Evolutionary conservation across 2,329 filamentous ascomycete species (phyloP).

Genomic region (Dothideomycetes sp.): DNA sequence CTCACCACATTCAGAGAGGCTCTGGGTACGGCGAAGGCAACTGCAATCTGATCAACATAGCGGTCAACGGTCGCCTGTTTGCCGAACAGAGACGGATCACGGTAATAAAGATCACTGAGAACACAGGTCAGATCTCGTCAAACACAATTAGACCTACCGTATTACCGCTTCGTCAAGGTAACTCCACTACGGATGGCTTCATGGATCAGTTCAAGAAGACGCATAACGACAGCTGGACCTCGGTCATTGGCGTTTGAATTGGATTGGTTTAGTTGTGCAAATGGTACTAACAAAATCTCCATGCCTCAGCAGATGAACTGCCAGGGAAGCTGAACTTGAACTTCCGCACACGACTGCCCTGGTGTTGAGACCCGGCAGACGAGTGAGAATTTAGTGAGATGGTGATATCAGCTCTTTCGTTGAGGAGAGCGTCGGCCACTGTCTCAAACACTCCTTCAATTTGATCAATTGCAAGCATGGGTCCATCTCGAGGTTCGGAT

Average conservation of each 20-base stretch:
- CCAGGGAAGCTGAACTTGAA: conserved; percentile 40
- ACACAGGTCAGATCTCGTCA: neutral
- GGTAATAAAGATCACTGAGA: conserved; percentile 70
- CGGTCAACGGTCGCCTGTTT: conserved; percentile 60
- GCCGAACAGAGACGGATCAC: conserved; percentile 61
- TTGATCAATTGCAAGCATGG: no score
- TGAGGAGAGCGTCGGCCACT: conserved; percentile 41
- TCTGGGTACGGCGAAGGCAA: conserved; percentile 56
- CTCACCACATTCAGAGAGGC: conserved; percentile 61
- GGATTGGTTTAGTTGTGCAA: neutral
- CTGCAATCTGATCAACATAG: conserved; percentile 65
- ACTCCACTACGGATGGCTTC: conserved; percentile 40
- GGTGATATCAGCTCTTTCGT: conserved; percentile 36
- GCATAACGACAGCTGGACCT: conserved; percentile 43
- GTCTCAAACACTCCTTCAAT: conserved; percentile 49
- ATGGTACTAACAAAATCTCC: conserved; percentile 42
- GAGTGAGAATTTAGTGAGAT: conserved; percentile 35
- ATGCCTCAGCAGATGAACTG: conserved; percentile 45
- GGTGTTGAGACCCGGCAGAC: neutral
- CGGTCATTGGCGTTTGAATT: conserved; percentile 13
- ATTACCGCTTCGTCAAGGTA: conserved; percentile 48
- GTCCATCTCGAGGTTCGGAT: no score
- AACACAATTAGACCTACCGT: neutral
- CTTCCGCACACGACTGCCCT: neutral
- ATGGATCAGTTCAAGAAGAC: conserved; percentile 48